Conservation (phyloP, 106 monocot species). For the Hemerocallis citrina region DNA sequence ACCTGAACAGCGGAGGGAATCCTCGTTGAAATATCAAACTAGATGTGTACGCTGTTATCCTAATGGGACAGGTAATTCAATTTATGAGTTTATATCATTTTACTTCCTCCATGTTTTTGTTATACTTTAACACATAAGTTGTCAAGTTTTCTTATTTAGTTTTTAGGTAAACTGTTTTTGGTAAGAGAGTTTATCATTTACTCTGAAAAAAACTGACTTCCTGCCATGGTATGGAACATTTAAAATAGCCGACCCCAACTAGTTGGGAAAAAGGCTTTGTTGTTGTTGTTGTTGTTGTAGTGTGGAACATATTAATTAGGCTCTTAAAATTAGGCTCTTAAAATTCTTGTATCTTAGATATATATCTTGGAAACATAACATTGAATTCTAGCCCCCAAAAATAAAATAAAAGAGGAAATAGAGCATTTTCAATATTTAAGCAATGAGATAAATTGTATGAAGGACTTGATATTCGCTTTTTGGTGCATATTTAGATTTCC, state of each 20-base stretch:
- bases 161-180: neutral
- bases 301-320: no score
- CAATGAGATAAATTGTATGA: no score
- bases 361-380: no score
- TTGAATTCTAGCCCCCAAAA: no score
- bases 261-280: no score
- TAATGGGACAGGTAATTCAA: slow-evolving; percentile 78
- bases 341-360: neutral
- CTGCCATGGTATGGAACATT: neutral
- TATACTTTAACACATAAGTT: neutral
- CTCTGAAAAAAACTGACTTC: neutral
- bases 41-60: slow-evolving; percentile 97
- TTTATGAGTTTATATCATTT: neutral
- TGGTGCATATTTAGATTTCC: no score
- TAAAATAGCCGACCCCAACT: no score
- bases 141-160: neutral
- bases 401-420: no score
- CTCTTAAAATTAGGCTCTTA: no score
- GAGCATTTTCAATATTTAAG: no score
- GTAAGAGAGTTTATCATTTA: neutral
- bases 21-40: slow-evolving; percentile 97
- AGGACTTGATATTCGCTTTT: no score
- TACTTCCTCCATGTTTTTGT: neutral
- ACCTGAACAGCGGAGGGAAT: slow-evolving; percentile 88
- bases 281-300: no score